phyloP scores from a whole-genome alignment of 768 basidiomycete species.

The Panaeolus papilionaceus region DNA sequence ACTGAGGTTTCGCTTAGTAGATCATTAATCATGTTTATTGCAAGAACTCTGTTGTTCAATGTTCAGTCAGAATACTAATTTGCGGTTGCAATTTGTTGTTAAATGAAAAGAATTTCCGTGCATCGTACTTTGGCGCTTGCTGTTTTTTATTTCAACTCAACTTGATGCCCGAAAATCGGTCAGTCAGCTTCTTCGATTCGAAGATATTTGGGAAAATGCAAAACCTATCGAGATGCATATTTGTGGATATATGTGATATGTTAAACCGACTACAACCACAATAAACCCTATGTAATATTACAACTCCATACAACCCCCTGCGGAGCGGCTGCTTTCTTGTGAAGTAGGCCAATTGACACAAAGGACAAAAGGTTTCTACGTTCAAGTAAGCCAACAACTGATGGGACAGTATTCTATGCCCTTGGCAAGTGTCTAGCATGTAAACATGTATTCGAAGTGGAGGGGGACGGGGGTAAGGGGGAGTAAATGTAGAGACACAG shows the following conservation, averaged over 20 bases:
- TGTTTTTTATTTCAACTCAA: not conserved
- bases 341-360: not conserved
- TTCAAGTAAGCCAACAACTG: not conserved
- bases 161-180: not conserved
- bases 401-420: not conserved
- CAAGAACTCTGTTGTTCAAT: constrained; percentile 14
- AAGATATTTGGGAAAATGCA: not conserved
- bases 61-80: no score
- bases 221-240: not conserved
- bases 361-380: not conserved
- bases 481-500: not conserved
- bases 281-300: not conserved
- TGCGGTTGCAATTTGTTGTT: no score
- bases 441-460: not conserved
- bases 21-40: not conserved
- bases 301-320: not conserved
- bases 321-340: not conserved
- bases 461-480: not conserved
- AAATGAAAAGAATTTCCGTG: no score
- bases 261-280: not conserved
- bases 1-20: constrained; percentile 13
- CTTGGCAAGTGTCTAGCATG: not conserved
- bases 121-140: not conserved
- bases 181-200: not conserved
- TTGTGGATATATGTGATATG: not conserved